Percentiles rank a stretch among this genome's conserved stretches.
phyloP scores from a whole-genome alignment of 441 rosid species.

The Pelargonium australe region DNA sequence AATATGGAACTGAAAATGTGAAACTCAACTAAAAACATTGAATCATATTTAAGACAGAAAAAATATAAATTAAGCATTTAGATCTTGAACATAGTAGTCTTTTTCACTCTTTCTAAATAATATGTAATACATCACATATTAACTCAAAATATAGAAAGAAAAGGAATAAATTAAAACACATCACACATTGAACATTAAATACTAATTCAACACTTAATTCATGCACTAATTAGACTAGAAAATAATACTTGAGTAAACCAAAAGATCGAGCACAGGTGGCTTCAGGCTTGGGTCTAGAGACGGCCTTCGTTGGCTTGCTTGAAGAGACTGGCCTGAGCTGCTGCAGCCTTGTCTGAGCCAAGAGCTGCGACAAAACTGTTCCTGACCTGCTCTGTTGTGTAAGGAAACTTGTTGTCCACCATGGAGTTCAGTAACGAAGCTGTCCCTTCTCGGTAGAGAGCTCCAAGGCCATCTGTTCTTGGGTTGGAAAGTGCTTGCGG shows the following conservation, averaged over 20 bases:
- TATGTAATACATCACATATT: neutral
- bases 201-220: neutral
- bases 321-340: constrained; percentile 55
- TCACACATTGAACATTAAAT: neutral
- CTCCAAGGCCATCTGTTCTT: constrained; percentile 39
- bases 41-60: neutral
- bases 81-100: neutral
- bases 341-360: constrained; percentile 46
- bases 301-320: constrained; percentile 68
- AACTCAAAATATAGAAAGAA: neutral
- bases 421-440: constrained; percentile 63
- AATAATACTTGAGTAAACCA: neutral
- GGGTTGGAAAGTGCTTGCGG: constrained; percentile 55
- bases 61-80: neutral
- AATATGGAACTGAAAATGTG: neutral
- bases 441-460: constrained; percentile 62
- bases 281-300: constrained; percentile 38
- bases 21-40: too few species aligned
- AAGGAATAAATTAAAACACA: neutral
- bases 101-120: neutral
- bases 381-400: constrained; percentile 51
- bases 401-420: constrained; percentile 44
- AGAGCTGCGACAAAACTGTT: constrained; percentile 41
- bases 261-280: neutral
- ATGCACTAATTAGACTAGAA: neutral